Evolutionary conservation across 1,284 basidiomycete genomes (phyloP).

Genomic region (Xerocomus nothofagi): DNA sequence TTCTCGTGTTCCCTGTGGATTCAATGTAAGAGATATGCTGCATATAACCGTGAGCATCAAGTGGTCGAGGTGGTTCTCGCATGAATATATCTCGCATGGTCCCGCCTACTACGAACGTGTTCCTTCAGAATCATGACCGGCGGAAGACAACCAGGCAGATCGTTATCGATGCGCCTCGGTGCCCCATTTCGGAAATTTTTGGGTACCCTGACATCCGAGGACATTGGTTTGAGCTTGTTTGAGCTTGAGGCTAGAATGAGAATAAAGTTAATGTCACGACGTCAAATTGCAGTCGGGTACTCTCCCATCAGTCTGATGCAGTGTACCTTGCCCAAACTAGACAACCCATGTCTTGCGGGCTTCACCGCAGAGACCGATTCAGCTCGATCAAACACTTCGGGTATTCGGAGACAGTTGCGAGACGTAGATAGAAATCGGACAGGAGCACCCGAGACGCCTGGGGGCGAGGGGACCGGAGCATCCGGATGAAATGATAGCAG

Average conservation of each 20-base stretch:
- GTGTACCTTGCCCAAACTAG: slow-evolving; percentile 2
- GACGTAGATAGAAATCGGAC: not conserved
- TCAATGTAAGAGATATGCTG: slow-evolving; percentile 15
- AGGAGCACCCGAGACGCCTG: not conserved
- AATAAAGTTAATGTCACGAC: slow-evolving; percentile 22
- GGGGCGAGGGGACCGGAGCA: not conserved
- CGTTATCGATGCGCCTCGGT: slow-evolving; percentile 36
- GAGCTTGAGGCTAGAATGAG: slow-evolving; percentile 7
- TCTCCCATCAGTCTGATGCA: slow-evolving; percentile 18
- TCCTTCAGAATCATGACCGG: slow-evolving; percentile 14
- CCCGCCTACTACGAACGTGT: slow-evolving; percentile 12
- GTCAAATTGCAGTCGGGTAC: slow-evolving; percentile 19
- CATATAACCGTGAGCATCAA: slow-evolving; percentile 25
- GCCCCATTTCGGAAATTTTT: slow-evolving; percentile 10
- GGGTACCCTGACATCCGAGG: slow-evolving; percentile 25
- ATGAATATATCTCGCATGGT: slow-evolving; percentile 19
- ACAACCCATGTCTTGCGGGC: slow-evolving; percentile 1
- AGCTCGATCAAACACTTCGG: slow-evolving; percentile 25
- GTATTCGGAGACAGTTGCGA: slow-evolving; percentile 7
- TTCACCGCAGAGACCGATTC: slow-evolving; percentile 13
- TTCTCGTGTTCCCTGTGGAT: slow-evolving; percentile 9
- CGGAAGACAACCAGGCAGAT: slow-evolving; percentile 9
- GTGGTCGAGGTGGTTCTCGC: slow-evolving; percentile 13
- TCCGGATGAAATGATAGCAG: not conserved
- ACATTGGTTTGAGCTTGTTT: slow-evolving; percentile 16